Conservation (phyloP, 176 grass and related monocot genomes). For the Triticum urartu region DNA sequence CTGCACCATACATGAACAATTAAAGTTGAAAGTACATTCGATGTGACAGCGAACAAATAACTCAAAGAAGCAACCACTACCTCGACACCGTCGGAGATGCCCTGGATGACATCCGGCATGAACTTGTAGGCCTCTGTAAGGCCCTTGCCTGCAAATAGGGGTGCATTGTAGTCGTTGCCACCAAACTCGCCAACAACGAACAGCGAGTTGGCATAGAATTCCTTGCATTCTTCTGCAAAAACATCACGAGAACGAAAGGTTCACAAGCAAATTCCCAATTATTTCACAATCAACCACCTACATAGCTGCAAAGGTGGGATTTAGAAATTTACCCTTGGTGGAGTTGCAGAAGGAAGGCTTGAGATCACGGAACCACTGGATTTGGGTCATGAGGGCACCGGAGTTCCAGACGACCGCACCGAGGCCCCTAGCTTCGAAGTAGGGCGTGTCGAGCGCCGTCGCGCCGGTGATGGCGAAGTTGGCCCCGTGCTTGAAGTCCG, state of each 20-base stretch:
- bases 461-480: slow-evolving; percentile 95
- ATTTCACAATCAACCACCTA: neutral
- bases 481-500: slow-evolving; percentile 44
- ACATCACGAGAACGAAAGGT: neutral
- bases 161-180: slow-evolving; percentile 85
- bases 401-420: slow-evolving; percentile 71
- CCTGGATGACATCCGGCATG: slow-evolving; percentile 79
- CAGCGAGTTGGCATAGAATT: slow-evolving; percentile 60
- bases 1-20: slow-evolving; percentile 33
- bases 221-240: slow-evolving; percentile 53
- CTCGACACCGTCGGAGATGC: slow-evolving; percentile 63
- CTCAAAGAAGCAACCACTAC: slow-evolving; percentile 32
- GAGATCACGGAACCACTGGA: slow-evolving; percentile 87
- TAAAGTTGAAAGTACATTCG: neutral
- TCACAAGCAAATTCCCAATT: neutral
- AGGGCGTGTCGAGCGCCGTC: slow-evolving; percentile 76
- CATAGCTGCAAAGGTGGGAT: slow-evolving; percentile 9
- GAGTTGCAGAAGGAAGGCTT: slow-evolving; percentile 79
- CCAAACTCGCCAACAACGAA: slow-evolving; percentile 85
- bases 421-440: slow-evolving; percentile 64
- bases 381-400: slow-evolving; percentile 71
- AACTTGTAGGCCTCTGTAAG: slow-evolving; percentile 55
- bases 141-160: slow-evolving; percentile 58
- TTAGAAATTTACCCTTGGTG: slow-evolving; percentile 43
- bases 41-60: neutral